Evolutionary conservation across 225 moss, liverwort and hornwort genomes (phyloP).

Genomic region (Polytrichum commune): DNA sequence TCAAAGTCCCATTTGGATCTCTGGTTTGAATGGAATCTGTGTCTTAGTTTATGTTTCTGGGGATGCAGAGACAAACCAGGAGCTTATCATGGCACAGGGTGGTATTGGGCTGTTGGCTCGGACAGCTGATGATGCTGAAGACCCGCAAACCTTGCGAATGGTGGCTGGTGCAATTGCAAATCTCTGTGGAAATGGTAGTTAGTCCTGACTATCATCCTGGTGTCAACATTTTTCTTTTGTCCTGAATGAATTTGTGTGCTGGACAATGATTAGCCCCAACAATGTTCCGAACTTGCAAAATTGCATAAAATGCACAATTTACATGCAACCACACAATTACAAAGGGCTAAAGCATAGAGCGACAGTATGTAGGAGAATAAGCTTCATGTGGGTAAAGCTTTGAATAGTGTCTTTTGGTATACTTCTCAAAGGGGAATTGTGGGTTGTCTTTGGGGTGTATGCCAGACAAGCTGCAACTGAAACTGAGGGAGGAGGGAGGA

Average conservation of each 20-base stretch:
- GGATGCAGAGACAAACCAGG: conserved; percentile 83
- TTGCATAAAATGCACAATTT: too few relatives aligned
- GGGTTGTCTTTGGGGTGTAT: conserved; percentile 1
- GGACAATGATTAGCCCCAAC: too few relatives aligned
- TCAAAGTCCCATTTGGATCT: not conserved
- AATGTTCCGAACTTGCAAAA: too few relatives aligned
- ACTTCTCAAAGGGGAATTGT: not conserved
- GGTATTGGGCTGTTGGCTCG: conserved; percentile 89
- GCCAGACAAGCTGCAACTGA: conserved; percentile 90
- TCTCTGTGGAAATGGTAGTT: conserved; percentile 86
- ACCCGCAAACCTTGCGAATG: conserved; percentile 94
- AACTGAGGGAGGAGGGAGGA: conserved; percentile 93
- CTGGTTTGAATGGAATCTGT: not conserved
- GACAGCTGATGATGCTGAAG: conserved; percentile 96
- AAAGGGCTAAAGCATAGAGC: too few relatives aligned
- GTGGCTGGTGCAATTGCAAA: conserved; percentile 96
- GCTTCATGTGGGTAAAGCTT: not conserved
- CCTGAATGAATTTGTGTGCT: not conserved
- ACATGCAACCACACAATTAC: too few relatives aligned
- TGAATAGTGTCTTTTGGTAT: not conserved
- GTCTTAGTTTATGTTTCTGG: not conserved
- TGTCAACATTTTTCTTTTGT: not conserved
- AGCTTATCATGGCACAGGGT: conserved; percentile 96
- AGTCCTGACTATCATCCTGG: not conserved
- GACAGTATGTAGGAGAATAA: too few relatives aligned